Evolutionary conservation across 768 basidiomycete genomes (phyloP).

Genomic region (Pulveroboletus sp.): DNA sequence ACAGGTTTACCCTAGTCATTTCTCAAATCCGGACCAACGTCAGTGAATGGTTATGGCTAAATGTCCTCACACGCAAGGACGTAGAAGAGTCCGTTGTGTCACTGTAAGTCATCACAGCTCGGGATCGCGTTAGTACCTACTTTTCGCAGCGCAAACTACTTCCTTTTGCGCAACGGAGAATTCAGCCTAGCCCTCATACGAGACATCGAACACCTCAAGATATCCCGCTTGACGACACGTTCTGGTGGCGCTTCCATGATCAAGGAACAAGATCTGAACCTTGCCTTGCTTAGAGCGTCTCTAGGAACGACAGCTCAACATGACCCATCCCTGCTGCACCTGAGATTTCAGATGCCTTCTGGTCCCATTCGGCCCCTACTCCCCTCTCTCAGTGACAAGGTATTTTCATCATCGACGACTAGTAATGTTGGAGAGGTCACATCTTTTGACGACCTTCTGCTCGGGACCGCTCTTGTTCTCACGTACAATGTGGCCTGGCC

Average conservation of each 20-base stretch:
- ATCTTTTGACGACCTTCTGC: slow-evolving; percentile 66
- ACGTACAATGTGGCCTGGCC: slow-evolving; percentile 80
- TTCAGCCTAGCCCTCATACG: slow-evolving; percentile 79
- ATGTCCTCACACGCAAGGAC: slow-evolving; percentile 78
- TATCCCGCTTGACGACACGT: slow-evolving; percentile 67
- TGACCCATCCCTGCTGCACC: slow-evolving; percentile 66
- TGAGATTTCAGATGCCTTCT: slow-evolving; percentile 73
- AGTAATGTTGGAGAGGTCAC: slow-evolving; percentile 37
- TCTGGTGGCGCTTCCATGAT: slow-evolving; percentile 70
- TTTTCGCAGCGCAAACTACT: slow-evolving; percentile 69
- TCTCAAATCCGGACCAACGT: slow-evolving; percentile 72
- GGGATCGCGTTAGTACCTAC: slow-evolving; percentile 4
- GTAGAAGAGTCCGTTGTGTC: slow-evolving; percentile 83
- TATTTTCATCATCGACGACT: slow-evolving; percentile 40
- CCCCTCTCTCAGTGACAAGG: slow-evolving; percentile 54
- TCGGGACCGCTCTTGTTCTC: slow-evolving; percentile 73
- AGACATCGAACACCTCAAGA: slow-evolving; percentile 80
- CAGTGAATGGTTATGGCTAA: slow-evolving; percentile 92
- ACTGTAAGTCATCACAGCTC: slow-evolving; percentile 48
- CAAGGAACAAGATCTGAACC: slow-evolving; percentile 84
- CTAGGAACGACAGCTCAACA: slow-evolving; percentile 85
- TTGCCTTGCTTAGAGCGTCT: slow-evolving; percentile 81
- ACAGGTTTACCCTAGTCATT: slow-evolving; percentile 71
- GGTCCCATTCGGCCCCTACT: slow-evolving; percentile 80
- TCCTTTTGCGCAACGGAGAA: slow-evolving; percentile 84